Conservation (phyloP, 768 basidiomycete genomes). For the Hemileccinum rubropunctum region DNA sequence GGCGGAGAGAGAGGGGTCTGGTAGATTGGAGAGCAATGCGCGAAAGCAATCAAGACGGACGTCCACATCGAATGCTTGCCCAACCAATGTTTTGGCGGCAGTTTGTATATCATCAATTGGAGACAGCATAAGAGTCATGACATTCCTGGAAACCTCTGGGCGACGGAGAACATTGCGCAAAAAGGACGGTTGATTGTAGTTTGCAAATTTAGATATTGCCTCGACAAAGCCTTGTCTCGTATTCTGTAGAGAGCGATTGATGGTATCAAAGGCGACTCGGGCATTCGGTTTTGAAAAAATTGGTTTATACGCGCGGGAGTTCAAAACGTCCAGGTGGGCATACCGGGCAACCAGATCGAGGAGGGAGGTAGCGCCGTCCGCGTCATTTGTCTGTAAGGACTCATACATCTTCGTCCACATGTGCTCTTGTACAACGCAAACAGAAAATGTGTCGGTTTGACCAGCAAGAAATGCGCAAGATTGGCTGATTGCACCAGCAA, state of each 20-base stretch:
- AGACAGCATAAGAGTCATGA: slow-evolving; percentile 74
- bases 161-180: slow-evolving; percentile 54
- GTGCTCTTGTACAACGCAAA: slow-evolving; percentile 46
- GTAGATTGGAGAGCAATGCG: slow-evolving; percentile 64
- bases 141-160: slow-evolving; percentile 54
- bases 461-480: slow-evolving; percentile 35
- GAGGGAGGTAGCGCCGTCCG: slow-evolving; percentile 55
- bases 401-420: slow-evolving; percentile 73
- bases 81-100: slow-evolving; percentile 76
- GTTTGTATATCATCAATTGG: slow-evolving; percentile 73
- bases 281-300: slow-evolving; percentile 32
- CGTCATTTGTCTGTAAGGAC: slow-evolving; percentile 54
- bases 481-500: slow-evolving; percentile 30
- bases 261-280: slow-evolving; percentile 42
- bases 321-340: slow-evolving; percentile 66
- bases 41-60: slow-evolving; percentile 86
- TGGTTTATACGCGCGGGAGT: slow-evolving; percentile 46
- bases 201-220: slow-evolving; percentile 60
- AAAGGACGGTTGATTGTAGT: slow-evolving; percentile 52
- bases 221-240: slow-evolving; percentile 64
- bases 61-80: slow-evolving; percentile 87
- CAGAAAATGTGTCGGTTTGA: slow-evolving; percentile 29
- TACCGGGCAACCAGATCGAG: slow-evolving; percentile 55
- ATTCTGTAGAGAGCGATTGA: slow-evolving; percentile 58
- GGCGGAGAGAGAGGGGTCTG: slow-evolving; percentile 66